Evolutionary conservation across 257 asterid species (phyloP).

Genomic region (Nicotiana sylvestris): DNA sequence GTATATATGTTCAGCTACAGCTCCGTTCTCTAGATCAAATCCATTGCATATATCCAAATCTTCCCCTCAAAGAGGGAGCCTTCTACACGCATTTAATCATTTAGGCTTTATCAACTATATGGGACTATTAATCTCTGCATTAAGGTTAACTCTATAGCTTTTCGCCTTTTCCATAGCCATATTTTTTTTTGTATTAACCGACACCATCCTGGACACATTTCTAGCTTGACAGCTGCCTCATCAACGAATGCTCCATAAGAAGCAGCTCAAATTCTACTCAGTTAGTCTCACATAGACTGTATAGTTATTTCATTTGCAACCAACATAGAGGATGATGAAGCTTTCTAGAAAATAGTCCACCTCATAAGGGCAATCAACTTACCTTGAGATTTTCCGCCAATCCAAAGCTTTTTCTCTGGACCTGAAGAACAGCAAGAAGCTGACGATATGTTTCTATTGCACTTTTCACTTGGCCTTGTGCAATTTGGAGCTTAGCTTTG

Average conservation of each 20-base stretch:
- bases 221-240: slow-evolving; percentile 1
- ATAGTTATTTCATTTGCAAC: background rate
- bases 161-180: background rate
- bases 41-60: background rate
- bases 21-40: background rate
- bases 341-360: background rate
- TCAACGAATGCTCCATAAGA: background rate
- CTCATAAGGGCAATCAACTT: background rate
- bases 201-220: background rate
- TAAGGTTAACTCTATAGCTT: background rate
- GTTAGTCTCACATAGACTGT: background rate
- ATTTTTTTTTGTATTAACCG: background rate
- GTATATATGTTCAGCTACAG: background rate
- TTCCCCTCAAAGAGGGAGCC: background rate
- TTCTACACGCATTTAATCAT: background rate
- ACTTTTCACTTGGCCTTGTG: slow-evolving; percentile 60
- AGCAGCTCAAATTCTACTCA: background rate
- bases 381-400: slow-evolving; percentile 32
- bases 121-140: background rate
- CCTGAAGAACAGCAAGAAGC: slow-evolving; percentile 75
- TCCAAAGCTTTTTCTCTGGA: slow-evolving; percentile 59
- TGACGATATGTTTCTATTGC: slow-evolving; percentile 67
- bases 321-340: background rate
- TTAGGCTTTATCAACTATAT: background rate
- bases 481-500: slow-evolving; percentile 82